Evolutionary conservation across 257 asterid genomes (phyloP).

Genomic region (Solanum pennellii): DNA sequence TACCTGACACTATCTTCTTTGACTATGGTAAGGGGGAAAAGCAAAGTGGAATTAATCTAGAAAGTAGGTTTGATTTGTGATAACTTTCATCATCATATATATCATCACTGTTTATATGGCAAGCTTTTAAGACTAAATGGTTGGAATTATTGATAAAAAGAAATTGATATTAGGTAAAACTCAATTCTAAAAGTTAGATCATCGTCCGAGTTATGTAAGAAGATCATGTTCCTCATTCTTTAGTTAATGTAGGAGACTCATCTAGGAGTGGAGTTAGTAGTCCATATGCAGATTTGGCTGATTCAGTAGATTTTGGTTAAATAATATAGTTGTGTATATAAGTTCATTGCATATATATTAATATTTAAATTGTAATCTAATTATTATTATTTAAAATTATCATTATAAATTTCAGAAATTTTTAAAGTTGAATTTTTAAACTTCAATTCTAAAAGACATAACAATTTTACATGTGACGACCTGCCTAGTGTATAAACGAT

Average conservation of each 20-base stretch:
- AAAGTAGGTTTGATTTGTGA: background rate
- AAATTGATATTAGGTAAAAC: background rate
- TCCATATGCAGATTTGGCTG: background rate
- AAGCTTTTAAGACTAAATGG: background rate
- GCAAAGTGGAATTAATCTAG: background rate
- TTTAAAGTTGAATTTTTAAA: too few species aligned
- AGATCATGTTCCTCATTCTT: background rate
- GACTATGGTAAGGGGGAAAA: background rate
- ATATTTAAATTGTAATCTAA: too few species aligned
- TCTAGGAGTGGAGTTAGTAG: background rate
- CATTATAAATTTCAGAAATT: too few species aligned
- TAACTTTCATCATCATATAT: background rate
- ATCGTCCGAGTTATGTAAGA: background rate
- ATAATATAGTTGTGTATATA: background rate
- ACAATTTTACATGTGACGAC: background rate
- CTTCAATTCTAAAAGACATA: too few species aligned
- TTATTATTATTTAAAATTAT: too few species aligned
- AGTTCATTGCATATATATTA: background rate
- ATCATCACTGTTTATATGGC: background rate
- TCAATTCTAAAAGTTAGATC: background rate
- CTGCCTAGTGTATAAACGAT: background rate
- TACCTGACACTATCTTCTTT: background rate
- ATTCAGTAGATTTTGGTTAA: too few species aligned
- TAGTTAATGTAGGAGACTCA: too few species aligned
- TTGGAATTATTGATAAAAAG: background rate